These are phyloP conservation scores for Agaricus bisporus DNA, from an alignment of 768 basidiomycete species.

Conservation along the genomic window DNA sequence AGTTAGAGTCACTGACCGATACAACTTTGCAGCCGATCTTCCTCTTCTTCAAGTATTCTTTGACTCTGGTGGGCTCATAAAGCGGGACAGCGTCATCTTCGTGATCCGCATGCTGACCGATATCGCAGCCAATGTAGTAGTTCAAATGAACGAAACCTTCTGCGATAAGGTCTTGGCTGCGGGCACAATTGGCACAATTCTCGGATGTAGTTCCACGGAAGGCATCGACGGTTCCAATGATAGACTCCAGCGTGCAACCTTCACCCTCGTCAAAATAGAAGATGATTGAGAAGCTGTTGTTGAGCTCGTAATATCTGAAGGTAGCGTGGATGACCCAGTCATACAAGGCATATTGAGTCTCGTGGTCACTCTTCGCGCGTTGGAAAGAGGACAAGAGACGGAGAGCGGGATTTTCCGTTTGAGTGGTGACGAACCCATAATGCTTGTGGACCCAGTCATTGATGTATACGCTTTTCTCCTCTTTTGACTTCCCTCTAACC, in stretches of 20 bases:
- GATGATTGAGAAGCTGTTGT: constrained; percentile 35
- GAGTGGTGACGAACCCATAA: constrained; percentile 16
- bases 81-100: too few relatives aligned
- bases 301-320: constrained; percentile 37
- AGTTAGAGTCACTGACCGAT: not conserved
- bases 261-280: constrained; percentile 41
- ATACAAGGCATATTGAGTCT: constrained; percentile 11
- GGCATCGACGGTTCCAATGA: constrained; percentile 14
- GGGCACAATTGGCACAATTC: constrained; percentile 36
- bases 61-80: constrained; percentile 15
- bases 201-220: constrained; percentile 26
- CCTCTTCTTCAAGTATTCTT: not conserved
- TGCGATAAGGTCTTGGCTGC: constrained; percentile 18
- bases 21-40: not conserved
- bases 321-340: constrained; percentile 40
- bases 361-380: not conserved
- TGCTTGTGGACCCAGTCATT: constrained; percentile 22
- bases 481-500: constrained; percentile 18
- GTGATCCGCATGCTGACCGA: constrained; percentile 10
- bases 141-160: constrained; percentile 38
- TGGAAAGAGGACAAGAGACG: constrained; percentile 5
- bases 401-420: not conserved
- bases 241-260: constrained; percentile 18
- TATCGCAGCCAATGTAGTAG: constrained; percentile 19
- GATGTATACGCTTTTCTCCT: constrained; percentile 21